Conservation (phyloP, 1,284 basidiomycete genomes). For the Vanrija sp. region DNA sequence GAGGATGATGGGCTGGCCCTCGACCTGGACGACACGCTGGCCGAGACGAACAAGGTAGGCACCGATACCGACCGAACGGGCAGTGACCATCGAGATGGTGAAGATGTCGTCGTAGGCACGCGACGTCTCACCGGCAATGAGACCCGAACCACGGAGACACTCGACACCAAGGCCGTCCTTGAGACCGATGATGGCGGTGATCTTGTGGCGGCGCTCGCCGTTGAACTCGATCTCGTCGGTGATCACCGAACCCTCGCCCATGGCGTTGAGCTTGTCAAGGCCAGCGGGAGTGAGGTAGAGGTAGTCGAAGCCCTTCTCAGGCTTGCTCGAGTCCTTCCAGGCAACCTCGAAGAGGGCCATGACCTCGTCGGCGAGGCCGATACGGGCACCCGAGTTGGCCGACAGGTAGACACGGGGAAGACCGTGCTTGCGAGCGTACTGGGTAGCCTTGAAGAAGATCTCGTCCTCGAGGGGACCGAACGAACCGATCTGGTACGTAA, state of each 20-base stretch:
- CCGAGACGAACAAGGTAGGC: conserved; percentile 98
- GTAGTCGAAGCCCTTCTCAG: conserved; percentile 95
- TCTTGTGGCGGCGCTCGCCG: conserved; percentile 84
- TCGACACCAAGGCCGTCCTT: conserved; percentile 99
- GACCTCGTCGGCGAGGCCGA: conserved; percentile 92
- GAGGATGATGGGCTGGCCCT: conserved; percentile 98
- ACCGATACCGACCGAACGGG: conserved; percentile 97
- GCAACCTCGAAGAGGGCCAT: conserved; percentile 85
- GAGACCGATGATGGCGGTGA: conserved; percentile 93
- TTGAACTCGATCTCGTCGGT: conserved; percentile 80
- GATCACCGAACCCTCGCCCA: conserved; percentile 70
- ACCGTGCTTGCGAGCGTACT: conserved; percentile 83
- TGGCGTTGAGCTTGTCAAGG: conserved; percentile 75
- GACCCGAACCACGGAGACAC: conserved; percentile 89
- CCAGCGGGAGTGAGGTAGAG: conserved; percentile 89
- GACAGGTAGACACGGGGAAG: conserved; percentile 95
- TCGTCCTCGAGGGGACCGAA: conserved; percentile 95
- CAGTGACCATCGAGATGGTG: conserved; percentile 97
- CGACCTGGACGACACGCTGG: conserved; percentile 93
- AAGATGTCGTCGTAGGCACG: conserved; percentile 99
- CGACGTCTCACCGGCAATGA: conserved; percentile 98
- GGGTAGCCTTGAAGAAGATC: conserved; percentile 92
- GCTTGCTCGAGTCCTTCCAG: conserved; percentile 75
- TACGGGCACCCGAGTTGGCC: conserved; percentile 95
- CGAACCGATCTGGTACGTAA: conserved; percentile 97